phyloP scores from a whole-genome alignment of 2,329 filamentous ascomycete species.

The Escovopsis sp. region DNA sequence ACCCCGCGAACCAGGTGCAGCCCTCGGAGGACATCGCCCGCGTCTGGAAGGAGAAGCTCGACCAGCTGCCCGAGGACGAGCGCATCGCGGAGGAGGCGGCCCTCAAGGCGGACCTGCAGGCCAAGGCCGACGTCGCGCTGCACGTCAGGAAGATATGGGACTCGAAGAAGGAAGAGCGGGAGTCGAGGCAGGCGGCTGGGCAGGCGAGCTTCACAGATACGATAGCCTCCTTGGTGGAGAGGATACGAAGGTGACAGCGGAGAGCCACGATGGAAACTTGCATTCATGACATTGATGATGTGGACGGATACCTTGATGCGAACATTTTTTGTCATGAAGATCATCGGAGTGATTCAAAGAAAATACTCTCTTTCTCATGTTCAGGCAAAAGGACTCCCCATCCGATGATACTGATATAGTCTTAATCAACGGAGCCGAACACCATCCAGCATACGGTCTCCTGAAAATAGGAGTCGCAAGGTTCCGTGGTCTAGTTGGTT shows the following conservation, averaged over 20 bases:
- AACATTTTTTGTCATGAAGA: too few relatives aligned
- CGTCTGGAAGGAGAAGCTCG: slow-evolving; percentile 38
- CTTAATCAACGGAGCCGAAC: background rate
- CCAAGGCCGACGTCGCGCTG: slow-evolving; percentile 44
- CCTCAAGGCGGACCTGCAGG: slow-evolving; percentile 45
- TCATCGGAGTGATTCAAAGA: too few relatives aligned
- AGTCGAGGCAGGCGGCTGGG: slow-evolving; percentile 23
- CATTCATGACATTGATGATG: background rate
- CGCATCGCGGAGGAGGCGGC: slow-evolving; percentile 48
- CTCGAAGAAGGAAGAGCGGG: slow-evolving; percentile 41
- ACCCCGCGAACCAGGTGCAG: slow-evolving; percentile 8
- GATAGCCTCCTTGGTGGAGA: slow-evolving; percentile 16
- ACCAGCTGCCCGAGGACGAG: slow-evolving; percentile 43
- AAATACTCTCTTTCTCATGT: too few relatives aligned
- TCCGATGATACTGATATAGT: slow-evolving; percentile 9
- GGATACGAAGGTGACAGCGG: slow-evolving; percentile 14
- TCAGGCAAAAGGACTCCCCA: too few relatives aligned
- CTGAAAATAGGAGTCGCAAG: slow-evolving; percentile 1
- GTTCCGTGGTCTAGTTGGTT: slow-evolving; percentile 27
- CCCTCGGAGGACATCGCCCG: slow-evolving; percentile 33
- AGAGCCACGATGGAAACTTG: background rate
- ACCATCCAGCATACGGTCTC: background rate
- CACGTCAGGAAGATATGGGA: slow-evolving; percentile 40
- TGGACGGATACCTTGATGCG: background rate
- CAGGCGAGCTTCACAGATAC: slow-evolving; percentile 18